phyloP scores from a whole-genome alignment of 2,329 filamentous ascomycete genomes.

The Ceratocystis smalleyi region DNA sequence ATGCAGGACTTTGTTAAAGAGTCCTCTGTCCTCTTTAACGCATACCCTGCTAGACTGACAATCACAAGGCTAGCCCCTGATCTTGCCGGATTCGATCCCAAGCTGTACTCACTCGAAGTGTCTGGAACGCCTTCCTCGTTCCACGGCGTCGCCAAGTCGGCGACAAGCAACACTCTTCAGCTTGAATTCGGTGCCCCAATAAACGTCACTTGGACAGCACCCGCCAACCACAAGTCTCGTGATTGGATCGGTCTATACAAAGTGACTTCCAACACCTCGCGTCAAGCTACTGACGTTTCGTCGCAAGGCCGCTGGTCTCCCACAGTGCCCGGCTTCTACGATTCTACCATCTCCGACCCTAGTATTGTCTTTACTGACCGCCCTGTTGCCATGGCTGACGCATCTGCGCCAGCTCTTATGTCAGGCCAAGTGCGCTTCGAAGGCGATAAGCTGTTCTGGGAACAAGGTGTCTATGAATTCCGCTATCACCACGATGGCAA shows the following conservation, averaged over 20 bases:
- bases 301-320: slow-evolving; percentile 84
- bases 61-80: slow-evolving; percentile 68
- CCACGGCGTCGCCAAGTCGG: slow-evolving; percentile 19
- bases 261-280: slow-evolving; percentile 81
- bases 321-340: slow-evolving; percentile 60
- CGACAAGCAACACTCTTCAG: slow-evolving; percentile 49
- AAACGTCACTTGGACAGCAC: slow-evolving; percentile 78
- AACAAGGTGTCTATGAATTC: slow-evolving; percentile 88
- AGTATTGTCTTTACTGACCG: slow-evolving; percentile 60
- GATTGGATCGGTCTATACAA: slow-evolving; percentile 97
- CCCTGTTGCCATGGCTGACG: slow-evolving; percentile 30
- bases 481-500: slow-evolving; percentile 88
- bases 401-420: slow-evolving; percentile 41
- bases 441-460: slow-evolving; percentile 96
- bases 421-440: slow-evolving; percentile 73
- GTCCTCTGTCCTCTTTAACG: slow-evolving; percentile 74
- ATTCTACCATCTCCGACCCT: slow-evolving; percentile 56
- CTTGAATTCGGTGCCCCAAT: slow-evolving; percentile 87
- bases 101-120: slow-evolving; percentile 63
- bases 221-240: slow-evolving; percentile 68
- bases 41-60: slow-evolving; percentile 72
- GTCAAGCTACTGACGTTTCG: slow-evolving; percentile 67
- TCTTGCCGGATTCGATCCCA: slow-evolving; percentile 61
- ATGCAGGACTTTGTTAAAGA: slow-evolving; percentile 79
- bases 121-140: slow-evolving; percentile 44